Conservation (phyloP, 2,329 filamentous ascomycete genomes). For the Ceratocystis colombiana region DNA sequence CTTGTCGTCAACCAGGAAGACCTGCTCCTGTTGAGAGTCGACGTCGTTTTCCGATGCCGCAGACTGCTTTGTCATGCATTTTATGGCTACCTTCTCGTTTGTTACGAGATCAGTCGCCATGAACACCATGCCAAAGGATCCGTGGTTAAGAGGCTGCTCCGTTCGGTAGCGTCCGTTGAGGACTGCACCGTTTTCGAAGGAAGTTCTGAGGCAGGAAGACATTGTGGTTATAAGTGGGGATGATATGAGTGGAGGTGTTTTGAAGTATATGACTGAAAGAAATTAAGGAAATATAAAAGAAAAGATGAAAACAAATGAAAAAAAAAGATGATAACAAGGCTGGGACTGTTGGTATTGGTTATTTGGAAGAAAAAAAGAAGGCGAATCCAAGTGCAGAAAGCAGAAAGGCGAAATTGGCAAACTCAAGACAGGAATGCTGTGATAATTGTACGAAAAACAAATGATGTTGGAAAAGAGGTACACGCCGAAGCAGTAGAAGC, state of each 20-base stretch:
- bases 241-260: conserved; percentile 17
- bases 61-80: conserved; percentile 80
- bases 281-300: conserved; percentile 26
- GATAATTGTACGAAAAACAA: conserved; percentile 25
- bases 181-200: conserved; percentile 67
- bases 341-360: conserved; percentile 24
- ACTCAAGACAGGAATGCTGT: conserved; percentile 17
- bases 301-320: conserved; percentile 23
- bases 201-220: conserved; percentile 72
- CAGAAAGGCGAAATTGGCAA: conserved; percentile 11
- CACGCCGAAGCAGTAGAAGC: conserved; percentile 14
- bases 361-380: conserved; percentile 19
- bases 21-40: conserved; percentile 36
- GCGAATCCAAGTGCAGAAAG: conserved; percentile 11
- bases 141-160: conserved; percentile 90
- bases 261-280: conserved; percentile 23
- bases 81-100: conserved; percentile 78
- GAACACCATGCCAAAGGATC: conserved; percentile 98
- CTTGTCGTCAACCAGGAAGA: conserved; percentile 68
- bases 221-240: conserved; percentile 36
- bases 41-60: conserved; percentile 44
- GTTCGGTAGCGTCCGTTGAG: conserved; percentile 85
- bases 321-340: conserved; percentile 23
- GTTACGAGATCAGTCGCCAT: conserved; percentile 72
- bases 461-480: conserved; percentile 5